Percentiles rank a stretch among this genome's conserved stretches.
Evolutionary conservation across 169 alveolate species (phyloP).

Genomic region (Eimeria zaria): DNA sequence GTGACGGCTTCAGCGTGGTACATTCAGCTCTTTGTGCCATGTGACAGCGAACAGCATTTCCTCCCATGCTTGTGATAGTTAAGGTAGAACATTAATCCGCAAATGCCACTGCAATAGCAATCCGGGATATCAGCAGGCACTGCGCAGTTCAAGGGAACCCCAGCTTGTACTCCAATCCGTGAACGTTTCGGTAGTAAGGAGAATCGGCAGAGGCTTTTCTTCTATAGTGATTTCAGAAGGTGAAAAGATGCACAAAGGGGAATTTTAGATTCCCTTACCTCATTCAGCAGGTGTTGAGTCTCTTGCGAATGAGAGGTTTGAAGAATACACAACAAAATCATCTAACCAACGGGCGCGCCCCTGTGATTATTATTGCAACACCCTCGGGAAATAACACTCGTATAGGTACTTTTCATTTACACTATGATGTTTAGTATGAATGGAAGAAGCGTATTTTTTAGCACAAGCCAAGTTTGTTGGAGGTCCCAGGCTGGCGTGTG

Average conservation of each 20-base stretch:
- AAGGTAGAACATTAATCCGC: background rate
- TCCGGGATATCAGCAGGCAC: background rate
- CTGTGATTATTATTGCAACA: background rate
- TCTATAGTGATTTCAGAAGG: background rate
- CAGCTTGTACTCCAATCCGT: background rate
- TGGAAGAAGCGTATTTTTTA: background rate
- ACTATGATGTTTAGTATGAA: background rate
- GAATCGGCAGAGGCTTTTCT: background rate
- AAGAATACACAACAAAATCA: background rate
- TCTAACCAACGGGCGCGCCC: background rate
- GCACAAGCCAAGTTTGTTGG: background rate
- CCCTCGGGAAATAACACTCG: background rate
- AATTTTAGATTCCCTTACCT: background rate
- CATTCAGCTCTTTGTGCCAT: background rate
- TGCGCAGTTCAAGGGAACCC: background rate
- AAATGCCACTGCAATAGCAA: background rate
- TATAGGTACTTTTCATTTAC: background rate
- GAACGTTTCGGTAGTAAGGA: background rate
- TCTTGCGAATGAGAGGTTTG: background rate
- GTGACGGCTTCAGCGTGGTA: background rate
- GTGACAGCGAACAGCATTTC: background rate
- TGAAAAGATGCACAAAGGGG: background rate
- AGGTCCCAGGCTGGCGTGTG: background rate
- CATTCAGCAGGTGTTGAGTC: background rate
- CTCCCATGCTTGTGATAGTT: background rate